Conservation (phyloP, 306 rosid genomes). For the Quercus gilva region DNA sequence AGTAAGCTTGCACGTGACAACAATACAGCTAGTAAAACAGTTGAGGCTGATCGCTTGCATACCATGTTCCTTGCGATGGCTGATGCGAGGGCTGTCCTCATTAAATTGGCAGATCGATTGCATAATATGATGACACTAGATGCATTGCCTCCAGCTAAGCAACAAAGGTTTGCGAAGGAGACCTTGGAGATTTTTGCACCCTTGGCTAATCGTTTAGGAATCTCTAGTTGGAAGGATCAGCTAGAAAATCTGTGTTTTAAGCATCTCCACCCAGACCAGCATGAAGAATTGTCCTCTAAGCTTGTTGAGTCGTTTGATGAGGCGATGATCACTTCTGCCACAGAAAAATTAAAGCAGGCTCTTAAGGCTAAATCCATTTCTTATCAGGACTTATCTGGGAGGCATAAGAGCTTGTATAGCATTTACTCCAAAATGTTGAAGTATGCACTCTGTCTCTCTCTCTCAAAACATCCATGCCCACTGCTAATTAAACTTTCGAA, state of each 20-base stretch:
- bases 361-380: slow-evolving; percentile 69
- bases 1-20: slow-evolving; percentile 96
- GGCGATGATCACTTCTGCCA: slow-evolving; percentile 73
- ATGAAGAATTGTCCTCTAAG: slow-evolving; percentile 69
- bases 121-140: slow-evolving; percentile 95
- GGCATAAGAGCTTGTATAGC: slow-evolving; percentile 94
- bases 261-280: slow-evolving; percentile 74
- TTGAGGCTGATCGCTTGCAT: slow-evolving; percentile 92
- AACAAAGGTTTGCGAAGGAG: slow-evolving; percentile 91
- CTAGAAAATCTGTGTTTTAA: slow-evolving; percentile 85
- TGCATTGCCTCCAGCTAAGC: slow-evolving; percentile 70
- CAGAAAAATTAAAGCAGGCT: slow-evolving; percentile 54
- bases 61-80: slow-evolving; percentile 99
- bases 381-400: slow-evolving; percentile 74
- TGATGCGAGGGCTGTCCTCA: slow-evolving; percentile 94
- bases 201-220: slow-evolving; percentile 89
- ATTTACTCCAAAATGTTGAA: slow-evolving; percentile 82
- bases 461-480: not conserved
- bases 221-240: slow-evolving; percentile 88
- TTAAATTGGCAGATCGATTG: slow-evolving; percentile 88
- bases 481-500: not conserved
- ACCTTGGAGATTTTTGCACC: slow-evolving; percentile 98
- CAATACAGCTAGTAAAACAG: slow-evolving; percentile 75
- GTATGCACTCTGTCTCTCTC: slow-evolving; percentile 40
- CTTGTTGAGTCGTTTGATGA: slow-evolving; percentile 76